Base-by-base conservation (phyloP, 768 basidiomycete genomes). In the Russula foetens region DNA sequence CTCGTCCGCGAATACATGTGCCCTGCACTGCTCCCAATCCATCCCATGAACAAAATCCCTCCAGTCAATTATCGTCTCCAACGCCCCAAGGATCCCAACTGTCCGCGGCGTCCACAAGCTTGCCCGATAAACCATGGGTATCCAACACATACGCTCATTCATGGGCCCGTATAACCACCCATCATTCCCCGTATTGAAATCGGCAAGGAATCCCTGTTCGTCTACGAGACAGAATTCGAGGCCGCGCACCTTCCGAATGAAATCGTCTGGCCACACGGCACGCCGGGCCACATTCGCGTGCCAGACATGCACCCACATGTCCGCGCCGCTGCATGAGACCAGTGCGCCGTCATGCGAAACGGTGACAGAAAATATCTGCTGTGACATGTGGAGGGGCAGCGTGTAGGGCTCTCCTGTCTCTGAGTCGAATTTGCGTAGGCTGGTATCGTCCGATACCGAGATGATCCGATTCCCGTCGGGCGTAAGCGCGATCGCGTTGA, bases 101-200 rank as follows among this genome's bases (percentile, higher is more conserved):
- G 57, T 59, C 39, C 45, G 51, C 38, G 51, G 61, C 38, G 45
- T 62, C 60, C 55, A 49, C 38, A 62, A 28, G 5, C 61, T 51
- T 15, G 26, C 19, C 17, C 61, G 57, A 51, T 62, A 59, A 14
- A 26, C 23, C 4, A 58, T 26, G 5, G 61, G 50, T 14, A 62
- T 59, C 61, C 61, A 62, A 23, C 49, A 60, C 43, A 62, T 41
- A 7, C n/a, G 7, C 8, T 59, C 45, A 17, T 31, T 23, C 51
- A 21, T 59, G 4, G 57, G 19, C n/a, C 57, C 61, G 24, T 38
- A 28, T 29, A 62, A 15, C 61, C 61, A 62, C 6, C 57, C 61
- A 23, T 52, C 45, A 8, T 48, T 47, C 21, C 23, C 17, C 9
- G 33, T 1, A 14, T 12, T 24, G n/a, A 44, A 43, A 17, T 62